phyloP scores from a whole-genome alignment of 1,139 yeast genomes.

The Chernovozyma aurita region DNA sequence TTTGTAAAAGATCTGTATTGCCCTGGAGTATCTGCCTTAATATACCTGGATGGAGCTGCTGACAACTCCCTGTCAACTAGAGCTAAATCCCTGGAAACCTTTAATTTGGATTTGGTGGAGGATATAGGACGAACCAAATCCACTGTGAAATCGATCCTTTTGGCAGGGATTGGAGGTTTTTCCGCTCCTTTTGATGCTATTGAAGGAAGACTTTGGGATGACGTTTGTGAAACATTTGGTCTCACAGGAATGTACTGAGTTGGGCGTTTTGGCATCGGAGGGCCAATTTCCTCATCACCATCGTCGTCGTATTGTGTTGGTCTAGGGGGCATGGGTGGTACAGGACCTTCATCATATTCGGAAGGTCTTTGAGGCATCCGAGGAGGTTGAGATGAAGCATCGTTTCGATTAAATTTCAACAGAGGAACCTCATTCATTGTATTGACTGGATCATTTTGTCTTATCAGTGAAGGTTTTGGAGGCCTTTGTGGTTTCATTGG shows the following conservation, averaged over 20 bases:
- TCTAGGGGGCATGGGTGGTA: constrained; percentile 6
- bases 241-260: constrained; percentile 9
- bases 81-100: neutral
- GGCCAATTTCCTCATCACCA: constrained; percentile 1
- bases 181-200: too few species aligned
- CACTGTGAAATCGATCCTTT: constrained; percentile 11
- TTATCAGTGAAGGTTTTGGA: constrained; percentile 1
- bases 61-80: neutral
- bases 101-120: neutral
- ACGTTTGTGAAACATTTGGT: constrained; percentile 8
- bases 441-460: neutral
- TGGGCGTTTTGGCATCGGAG: constrained; percentile 9
- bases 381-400: constrained; percentile 9
- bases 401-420: constrained; percentile 18
- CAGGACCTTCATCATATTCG: neutral
- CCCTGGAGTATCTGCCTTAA: neutral
- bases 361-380: constrained; percentile 8
- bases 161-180: constrained; percentile 10
- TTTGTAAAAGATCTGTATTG: constrained; percentile 18
- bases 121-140: constrained; percentile 20
- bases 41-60: too few species aligned
- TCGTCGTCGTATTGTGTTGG: constrained; percentile 6
- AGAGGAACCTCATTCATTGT: constrained; percentile 13
- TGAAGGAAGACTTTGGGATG: constrained; percentile 7
- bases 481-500: constrained; percentile 12